Percentiles rank a stretch among this genome's conserved stretches.
phyloP scores from a whole-genome alignment of 495 filamentous ascomycete species.

The Zalerion maritima region DNA sequence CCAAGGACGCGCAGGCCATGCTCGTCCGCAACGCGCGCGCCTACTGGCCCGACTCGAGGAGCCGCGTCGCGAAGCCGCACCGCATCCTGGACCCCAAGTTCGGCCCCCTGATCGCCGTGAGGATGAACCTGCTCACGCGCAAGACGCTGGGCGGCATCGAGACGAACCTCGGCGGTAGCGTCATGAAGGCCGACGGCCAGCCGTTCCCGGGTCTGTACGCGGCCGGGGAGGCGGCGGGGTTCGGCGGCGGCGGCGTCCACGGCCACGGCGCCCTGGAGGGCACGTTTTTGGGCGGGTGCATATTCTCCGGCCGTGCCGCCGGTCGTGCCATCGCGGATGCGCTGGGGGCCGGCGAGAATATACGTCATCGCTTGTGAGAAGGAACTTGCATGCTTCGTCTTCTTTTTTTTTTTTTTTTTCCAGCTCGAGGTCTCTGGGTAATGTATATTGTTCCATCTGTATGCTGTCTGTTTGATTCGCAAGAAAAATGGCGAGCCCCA shows the following conservation, averaged over 20 bases:
- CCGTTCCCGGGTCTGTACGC: conserved; percentile 34
- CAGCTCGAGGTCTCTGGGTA: not conserved
- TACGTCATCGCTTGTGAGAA: too few relatives aligned
- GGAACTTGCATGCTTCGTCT: not conserved
- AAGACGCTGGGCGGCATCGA: conserved; percentile 40
- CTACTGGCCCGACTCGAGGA: conserved; percentile 31
- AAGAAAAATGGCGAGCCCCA: too few relatives aligned
- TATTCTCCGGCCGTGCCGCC: conserved; percentile 34
- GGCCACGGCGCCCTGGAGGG: conserved; percentile 37
- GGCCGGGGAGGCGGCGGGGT: conserved; percentile 38
- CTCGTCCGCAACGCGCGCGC: conserved; percentile 31
- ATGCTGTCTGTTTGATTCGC: too few relatives aligned
- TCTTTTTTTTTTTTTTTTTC: not conserved
- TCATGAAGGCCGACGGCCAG: conserved; percentile 26
- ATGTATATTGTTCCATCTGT: too few relatives aligned
- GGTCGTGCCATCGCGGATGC: conserved; percentile 28
- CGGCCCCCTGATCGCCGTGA: conserved; percentile 34
- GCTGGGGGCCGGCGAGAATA: too few relatives aligned
- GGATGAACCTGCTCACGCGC: conserved; percentile 35
- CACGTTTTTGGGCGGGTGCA: conserved; percentile 34
- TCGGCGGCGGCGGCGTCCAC: conserved; percentile 38
- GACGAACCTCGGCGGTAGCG: conserved; percentile 34
- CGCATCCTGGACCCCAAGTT: conserved; percentile 28
- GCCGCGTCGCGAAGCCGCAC: conserved; percentile 30
- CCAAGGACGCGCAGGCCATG: conserved; percentile 39